A percentile compares a stretch with the other conserved stretches of the same genome.
These are phyloP conservation scores for Spergularia azorica DNA, from an alignment of 179 eudicot species.

Conservation along the genomic window DNA sequence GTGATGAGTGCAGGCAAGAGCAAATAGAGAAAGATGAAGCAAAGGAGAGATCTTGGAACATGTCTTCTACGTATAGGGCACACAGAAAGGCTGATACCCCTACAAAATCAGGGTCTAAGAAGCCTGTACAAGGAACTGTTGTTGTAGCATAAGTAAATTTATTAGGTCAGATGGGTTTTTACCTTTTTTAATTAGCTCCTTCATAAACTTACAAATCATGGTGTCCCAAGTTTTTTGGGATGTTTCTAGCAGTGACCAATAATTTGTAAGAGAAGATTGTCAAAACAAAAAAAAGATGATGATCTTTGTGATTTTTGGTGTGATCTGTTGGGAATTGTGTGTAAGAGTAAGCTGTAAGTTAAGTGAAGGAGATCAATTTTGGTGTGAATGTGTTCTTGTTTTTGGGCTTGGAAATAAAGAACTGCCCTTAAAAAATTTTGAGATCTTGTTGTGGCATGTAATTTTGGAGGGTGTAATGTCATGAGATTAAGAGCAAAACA, in stretches of 20 bases:
- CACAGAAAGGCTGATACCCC: constrained; percentile 30
- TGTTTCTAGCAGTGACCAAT: constrained; percentile 27
- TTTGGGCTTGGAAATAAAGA: constrained; percentile 7
- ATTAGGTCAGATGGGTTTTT: too few relatives aligned
- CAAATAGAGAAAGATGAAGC: constrained; percentile 76
- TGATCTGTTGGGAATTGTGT: constrained; percentile 30
- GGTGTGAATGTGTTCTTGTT: constrained; percentile 8
- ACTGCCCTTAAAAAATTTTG: constrained; percentile 16
- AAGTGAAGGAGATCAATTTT: constrained; percentile 21
- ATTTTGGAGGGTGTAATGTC: neutral
- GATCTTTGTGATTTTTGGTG: constrained; percentile 26
- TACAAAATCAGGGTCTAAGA: constrained; percentile 29
- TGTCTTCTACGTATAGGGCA: neutral
- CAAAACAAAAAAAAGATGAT: neutral
- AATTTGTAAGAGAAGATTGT: neutral
- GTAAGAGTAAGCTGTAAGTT: neutral
- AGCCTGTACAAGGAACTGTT: constrained; percentile 33
- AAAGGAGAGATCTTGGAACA: constrained; percentile 47
- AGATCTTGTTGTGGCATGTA: constrained; percentile 12
- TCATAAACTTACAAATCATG: constrained; percentile 14
- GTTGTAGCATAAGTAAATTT: constrained; percentile 22
- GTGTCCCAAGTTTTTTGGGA: neutral
- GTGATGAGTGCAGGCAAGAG: constrained; percentile 83
- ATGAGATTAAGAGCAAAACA: neutral
- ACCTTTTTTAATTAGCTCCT: neutral